Evolutionary conservation across 2,329 filamentous ascomycete genomes (phyloP).

Genomic region (Penicillium sp.): DNA sequence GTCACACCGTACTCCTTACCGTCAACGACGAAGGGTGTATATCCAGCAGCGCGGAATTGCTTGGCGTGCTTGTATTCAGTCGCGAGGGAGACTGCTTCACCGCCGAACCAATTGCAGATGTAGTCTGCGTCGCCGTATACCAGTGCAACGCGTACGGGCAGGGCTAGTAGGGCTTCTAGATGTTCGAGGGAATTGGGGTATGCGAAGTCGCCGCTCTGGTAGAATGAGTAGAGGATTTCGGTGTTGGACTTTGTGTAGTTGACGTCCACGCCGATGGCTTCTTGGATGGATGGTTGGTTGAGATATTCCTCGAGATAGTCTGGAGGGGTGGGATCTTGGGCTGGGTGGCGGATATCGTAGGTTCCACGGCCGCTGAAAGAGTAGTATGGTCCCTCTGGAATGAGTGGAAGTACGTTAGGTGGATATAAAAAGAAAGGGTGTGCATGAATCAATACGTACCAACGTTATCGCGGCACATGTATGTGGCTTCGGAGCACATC

Average conservation of each 20-base stretch:
- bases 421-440: not conserved
- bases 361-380: constrained; percentile 54
- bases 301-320: constrained; percentile 63
- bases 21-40: constrained; percentile 69
- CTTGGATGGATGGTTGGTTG: constrained; percentile 57
- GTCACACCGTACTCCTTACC: constrained; percentile 65
- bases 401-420: not conserved
- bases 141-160: constrained; percentile 68
- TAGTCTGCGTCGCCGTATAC: constrained; percentile 65
- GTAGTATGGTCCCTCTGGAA: constrained; percentile 55
- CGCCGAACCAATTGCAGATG: constrained; percentile 63
- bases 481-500: constrained; percentile 55
- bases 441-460: constrained; percentile 26
- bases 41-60: constrained; percentile 66
- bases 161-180: constrained; percentile 59
- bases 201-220: constrained; percentile 59
- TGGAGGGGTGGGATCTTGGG: constrained; percentile 62
- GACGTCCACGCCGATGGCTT: constrained; percentile 61
- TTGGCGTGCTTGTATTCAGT: constrained; percentile 53
- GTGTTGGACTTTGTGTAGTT: constrained; percentile 55
- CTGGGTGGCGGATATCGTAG: constrained; percentile 61
- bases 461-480: constrained; percentile 58
- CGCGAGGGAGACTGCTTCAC: constrained; percentile 67
- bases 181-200: constrained; percentile 61
- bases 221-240: constrained; percentile 49